Evolutionary conservation across 2,329 filamentous ascomycete genomes (phyloP).

Genomic region (Lachnellula hyalina): DNA sequence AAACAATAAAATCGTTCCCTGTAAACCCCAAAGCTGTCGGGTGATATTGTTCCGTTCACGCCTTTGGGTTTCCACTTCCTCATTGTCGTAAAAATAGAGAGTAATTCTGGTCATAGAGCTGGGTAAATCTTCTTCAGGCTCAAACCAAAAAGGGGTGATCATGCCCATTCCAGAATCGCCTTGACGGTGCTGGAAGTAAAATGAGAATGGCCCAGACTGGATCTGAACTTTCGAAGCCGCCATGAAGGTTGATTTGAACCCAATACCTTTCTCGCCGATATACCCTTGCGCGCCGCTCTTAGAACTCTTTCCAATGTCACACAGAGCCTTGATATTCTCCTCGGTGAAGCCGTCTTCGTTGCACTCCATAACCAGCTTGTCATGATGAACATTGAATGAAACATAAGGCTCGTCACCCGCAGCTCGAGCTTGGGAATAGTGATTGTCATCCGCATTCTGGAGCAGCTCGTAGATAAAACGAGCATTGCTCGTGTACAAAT

Average conservation of each 20-base stretch:
- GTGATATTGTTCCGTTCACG: slow-evolving; percentile 1
- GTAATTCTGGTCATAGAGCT: slow-evolving; percentile 7
- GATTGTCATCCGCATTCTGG: slow-evolving; percentile 40
- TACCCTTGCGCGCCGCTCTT: slow-evolving; percentile 29
- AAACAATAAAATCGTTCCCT: slow-evolving; percentile 8
- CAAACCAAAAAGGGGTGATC: slow-evolving; percentile 4
- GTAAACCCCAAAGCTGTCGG: slow-evolving; percentile 2
- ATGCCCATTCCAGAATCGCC: slow-evolving; percentile 14
- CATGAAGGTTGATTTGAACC: slow-evolving; percentile 34
- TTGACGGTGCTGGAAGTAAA: slow-evolving; percentile 37
- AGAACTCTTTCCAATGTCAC: slow-evolving; percentile 33
- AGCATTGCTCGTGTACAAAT: slow-evolving; percentile 38
- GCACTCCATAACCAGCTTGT: slow-evolving; percentile 37
- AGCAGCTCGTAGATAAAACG: slow-evolving; percentile 24
- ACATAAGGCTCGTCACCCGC: slow-evolving; percentile 18
- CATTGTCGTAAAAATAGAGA: neutral
- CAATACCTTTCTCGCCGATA: slow-evolving; percentile 35
- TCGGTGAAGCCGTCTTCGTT: slow-evolving; percentile 32
- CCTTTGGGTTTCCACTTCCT: neutral
- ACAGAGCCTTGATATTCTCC: slow-evolving; percentile 35
- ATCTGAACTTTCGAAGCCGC: slow-evolving; percentile 34
- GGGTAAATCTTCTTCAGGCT: neutral
- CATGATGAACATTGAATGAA: slow-evolving; percentile 1
- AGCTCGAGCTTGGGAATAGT: slow-evolving; percentile 21
- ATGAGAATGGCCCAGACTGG: slow-evolving; percentile 36